Percentiles rank a stretch among this genome's conserved stretches.
phyloP scores from a whole-genome alignment of 163 green algal species.

The Prototheca wickerhamii region DNA sequence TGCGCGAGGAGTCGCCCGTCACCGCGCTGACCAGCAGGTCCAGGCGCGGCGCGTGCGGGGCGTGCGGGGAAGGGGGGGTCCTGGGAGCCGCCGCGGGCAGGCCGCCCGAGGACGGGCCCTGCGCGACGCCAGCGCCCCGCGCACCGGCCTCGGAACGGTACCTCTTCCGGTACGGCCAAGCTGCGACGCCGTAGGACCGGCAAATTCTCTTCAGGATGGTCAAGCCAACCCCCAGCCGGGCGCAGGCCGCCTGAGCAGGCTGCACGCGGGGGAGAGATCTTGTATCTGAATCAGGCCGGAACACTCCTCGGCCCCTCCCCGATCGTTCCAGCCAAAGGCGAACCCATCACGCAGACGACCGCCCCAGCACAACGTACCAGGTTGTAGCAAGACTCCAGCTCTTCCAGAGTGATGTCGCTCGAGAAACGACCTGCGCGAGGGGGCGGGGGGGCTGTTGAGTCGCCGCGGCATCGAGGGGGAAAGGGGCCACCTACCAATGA shows the following conservation, averaged over 20 bases:
- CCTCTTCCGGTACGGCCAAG: conserved; percentile 36
- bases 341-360: neutral
- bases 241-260: neutral
- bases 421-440: neutral
- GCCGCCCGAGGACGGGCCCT: too few relatives aligned
- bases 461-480: neutral
- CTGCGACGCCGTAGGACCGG: conserved; percentile 46
- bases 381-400: neutral
- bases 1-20: too few relatives aligned
- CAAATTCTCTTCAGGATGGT: conserved; percentile 71
- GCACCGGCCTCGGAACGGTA: neutral
- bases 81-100: too few relatives aligned
- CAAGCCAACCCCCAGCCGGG: conserved; percentile 18
- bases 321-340: neutral
- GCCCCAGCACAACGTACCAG: neutral
- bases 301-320: neutral
- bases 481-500: neutral
- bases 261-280: neutral
- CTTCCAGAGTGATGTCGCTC: neutral
- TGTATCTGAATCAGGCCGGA: neutral
- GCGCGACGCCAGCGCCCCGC: neutral
- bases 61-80: too few relatives aligned
- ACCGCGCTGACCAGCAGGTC: too few relatives aligned
- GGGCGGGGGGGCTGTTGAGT: neutral
- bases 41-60: too few relatives aligned